Evolutionary conservation across 2,329 filamentous ascomycete genomes (phyloP).

Genomic region (Ceratocystis cacaofunesta): DNA sequence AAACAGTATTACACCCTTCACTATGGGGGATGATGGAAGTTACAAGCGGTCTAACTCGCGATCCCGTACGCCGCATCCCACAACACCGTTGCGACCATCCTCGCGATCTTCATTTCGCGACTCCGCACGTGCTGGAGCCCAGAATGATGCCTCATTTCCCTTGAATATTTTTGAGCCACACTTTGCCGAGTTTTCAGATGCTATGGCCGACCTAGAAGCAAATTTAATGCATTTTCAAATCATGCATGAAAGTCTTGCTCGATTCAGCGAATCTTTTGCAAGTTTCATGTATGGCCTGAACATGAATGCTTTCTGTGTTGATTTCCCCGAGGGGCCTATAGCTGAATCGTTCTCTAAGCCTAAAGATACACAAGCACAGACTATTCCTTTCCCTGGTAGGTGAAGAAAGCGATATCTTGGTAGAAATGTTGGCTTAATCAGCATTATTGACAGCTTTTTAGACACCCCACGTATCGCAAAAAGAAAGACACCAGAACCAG

Average conservation of each 20-base stretch:
- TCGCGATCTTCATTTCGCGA: constrained; percentile 81
- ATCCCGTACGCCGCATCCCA: constrained; percentile 58
- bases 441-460: constrained; percentile 9
- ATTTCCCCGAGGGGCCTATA: constrained; percentile 87
- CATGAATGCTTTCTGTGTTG: constrained; percentile 98
- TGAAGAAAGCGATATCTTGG: too few relatives aligned
- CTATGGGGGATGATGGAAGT: constrained; percentile 20
- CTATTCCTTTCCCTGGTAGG: constrained; percentile 8
- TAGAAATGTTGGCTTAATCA: neutral
- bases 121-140: constrained; percentile 43
- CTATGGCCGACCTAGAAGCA: constrained; percentile 87
- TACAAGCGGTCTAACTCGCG: constrained; percentile 41
- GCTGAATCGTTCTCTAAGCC: constrained; percentile 64
- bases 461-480: constrained; percentile 16
- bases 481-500: constrained; percentile 26
- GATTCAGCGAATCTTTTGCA: constrained; percentile 92
- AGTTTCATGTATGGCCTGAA: constrained; percentile 92
- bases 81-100: constrained; percentile 78
- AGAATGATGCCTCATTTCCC: constrained; percentile 44
- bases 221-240: constrained; percentile 96
- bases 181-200: constrained; percentile 85
- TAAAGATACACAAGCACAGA: constrained; percentile 34
- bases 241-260: constrained; percentile 85
- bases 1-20: neutral
- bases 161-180: constrained; percentile 74